These are phyloP conservation scores for Candida adriatica DNA, from an alignment of 805 yeast genomes.

Conservation along the genomic window DNA sequence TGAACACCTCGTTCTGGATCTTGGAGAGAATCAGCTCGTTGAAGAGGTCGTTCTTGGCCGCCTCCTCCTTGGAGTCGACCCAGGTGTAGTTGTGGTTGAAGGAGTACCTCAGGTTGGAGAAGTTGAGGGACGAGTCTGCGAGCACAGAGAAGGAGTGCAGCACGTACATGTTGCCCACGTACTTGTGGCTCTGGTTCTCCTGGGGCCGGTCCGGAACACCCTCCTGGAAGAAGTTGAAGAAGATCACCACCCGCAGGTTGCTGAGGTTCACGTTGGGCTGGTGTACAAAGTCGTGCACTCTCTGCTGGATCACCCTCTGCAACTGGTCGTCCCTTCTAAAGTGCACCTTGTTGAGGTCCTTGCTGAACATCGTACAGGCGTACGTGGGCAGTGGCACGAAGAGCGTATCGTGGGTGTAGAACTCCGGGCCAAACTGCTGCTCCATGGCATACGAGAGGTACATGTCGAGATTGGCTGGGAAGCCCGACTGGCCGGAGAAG, in stretches of 20 bases:
- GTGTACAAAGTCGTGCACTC: conserved; percentile 15
- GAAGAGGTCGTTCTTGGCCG: conserved; percentile 16
- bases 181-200: conserved; percentile 20
- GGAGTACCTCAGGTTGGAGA: conserved; percentile 15
- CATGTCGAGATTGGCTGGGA: conserved; percentile 19
- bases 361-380: conserved; percentile 17
- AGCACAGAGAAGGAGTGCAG: conserved; percentile 14
- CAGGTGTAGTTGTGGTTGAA: conserved; percentile 19
- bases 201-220: conserved; percentile 20
- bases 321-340: conserved; percentile 15
- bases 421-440: conserved; percentile 9
- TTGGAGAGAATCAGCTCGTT: conserved; percentile 20
- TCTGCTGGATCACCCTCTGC: conserved; percentile 10
- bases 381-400: conserved; percentile 20
- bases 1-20: conserved; percentile 16
- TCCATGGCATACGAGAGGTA: conserved; percentile 17
- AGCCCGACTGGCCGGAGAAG: conserved; percentile 15
- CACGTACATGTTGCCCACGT: conserved; percentile 22
- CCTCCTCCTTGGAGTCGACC: conserved; percentile 21
- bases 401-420: conserved; percentile 17
- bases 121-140: conserved; percentile 17
- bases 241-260: conserved; percentile 15
- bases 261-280: conserved; percentile 13
- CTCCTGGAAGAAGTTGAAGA: conserved; percentile 19
- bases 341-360: conserved; percentile 17